Evolutionary conservation across 768 basidiomycete genomes (phyloP).

Genomic region (Lanmaoa pseudosensibilis): DNA sequence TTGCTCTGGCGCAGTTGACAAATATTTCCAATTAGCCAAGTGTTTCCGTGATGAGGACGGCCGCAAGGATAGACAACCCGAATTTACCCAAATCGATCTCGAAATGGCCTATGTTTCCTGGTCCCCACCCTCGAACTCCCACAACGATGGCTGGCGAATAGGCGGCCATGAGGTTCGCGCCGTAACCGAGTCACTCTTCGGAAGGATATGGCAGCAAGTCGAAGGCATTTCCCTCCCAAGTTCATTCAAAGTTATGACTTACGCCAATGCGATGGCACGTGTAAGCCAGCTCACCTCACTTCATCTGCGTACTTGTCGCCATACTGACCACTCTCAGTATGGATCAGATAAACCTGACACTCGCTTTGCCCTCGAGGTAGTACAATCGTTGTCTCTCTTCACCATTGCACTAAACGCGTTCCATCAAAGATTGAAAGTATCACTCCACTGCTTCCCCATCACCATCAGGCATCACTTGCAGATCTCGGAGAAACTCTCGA

Average conservation of each 20-base stretch:
- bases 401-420: constrained; percentile 11
- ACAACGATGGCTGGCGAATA: constrained; percentile 66
- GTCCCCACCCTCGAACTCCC: constrained; percentile 39
- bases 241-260: constrained; percentile 81
- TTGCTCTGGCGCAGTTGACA: constrained; percentile 84
- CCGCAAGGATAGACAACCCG: constrained; percentile 91
- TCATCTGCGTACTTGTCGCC: constrained; percentile 12
- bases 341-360: constrained; percentile 96
- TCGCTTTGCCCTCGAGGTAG: constrained; percentile 83
- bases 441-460: constrained; percentile 31
- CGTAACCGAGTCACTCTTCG: constrained; percentile 74
- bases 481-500: constrained; percentile 33
- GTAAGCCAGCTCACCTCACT: constrained; percentile 43
- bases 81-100: constrained; percentile 95
- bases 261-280: constrained; percentile 85
- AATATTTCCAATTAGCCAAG: constrained; percentile 89
- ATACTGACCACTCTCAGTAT: constrained; percentile 52
- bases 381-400: constrained; percentile 10
- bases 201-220: constrained; percentile 71
- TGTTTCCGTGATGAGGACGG: constrained; percentile 98
- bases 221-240: constrained; percentile 61
- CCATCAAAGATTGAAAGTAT: constrained; percentile 36
- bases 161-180: constrained; percentile 82
- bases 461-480: constrained; percentile 23
- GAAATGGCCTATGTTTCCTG: constrained; percentile 96